Conservation (phyloP, 2,329 filamentous ascomycete genomes). For the Phaeosphaeriaceae sp. region DNA sequence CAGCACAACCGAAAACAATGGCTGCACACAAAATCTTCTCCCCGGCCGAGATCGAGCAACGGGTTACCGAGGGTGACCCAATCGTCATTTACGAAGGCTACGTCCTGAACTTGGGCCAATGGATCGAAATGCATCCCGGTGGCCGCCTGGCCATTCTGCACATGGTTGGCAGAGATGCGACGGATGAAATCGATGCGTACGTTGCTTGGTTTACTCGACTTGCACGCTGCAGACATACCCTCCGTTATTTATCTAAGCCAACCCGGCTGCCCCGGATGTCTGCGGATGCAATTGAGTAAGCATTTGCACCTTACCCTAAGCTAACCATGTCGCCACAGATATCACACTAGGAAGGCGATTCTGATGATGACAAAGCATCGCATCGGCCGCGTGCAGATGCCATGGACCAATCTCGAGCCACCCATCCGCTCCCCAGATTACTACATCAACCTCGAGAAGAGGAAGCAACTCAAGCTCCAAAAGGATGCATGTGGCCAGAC, state of each 20-base stretch:
- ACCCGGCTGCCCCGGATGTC: constrained; percentile 4
- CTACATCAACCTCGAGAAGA: constrained; percentile 33
- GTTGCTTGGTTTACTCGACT: too few relatives aligned
- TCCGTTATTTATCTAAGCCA: constrained; percentile 7
- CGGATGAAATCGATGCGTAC: constrained; percentile 66
- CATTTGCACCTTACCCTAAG: constrained; percentile 10
- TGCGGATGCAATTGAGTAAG: constrained; percentile 15
- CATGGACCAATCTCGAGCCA: constrained; percentile 65
- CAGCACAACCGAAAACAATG: constrained; percentile 11
- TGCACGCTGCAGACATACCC: too few relatives aligned
- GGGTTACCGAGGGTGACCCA: constrained; percentile 62
- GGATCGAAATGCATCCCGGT: constrained; percentile 66
- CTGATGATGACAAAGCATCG: constrained; percentile 65
- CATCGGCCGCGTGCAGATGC: constrained; percentile 62
- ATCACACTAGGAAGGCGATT: constrained; percentile 62
- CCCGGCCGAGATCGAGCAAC: constrained; percentile 55
- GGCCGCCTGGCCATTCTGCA: constrained; percentile 65
- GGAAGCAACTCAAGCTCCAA: constrained; percentile 11
- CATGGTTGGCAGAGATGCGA: constrained; percentile 66
- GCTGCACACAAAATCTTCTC: constrained; percentile 47
- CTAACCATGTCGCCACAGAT: constrained; percentile 53
- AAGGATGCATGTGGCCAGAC: neutral
- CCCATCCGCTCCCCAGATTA: constrained; percentile 62
- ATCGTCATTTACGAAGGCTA: constrained; percentile 64
- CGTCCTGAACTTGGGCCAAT: constrained; percentile 63